Evolutionary conservation across 768 basidiomycete genomes (phyloP).

Genomic region (Suillus bovinus): DNA sequence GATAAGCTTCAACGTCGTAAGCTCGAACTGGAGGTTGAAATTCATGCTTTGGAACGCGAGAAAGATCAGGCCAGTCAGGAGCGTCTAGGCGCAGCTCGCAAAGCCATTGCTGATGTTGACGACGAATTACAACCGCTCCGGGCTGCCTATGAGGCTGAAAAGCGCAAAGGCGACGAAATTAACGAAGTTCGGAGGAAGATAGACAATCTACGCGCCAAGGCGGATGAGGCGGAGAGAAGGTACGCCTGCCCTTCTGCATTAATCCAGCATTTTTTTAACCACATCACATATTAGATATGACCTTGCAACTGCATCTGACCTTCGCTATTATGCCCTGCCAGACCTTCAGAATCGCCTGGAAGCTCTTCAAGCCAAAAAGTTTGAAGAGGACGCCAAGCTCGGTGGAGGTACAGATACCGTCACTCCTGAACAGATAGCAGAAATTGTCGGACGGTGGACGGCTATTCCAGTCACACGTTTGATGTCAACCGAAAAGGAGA

Average conservation of each 20-base stretch:
- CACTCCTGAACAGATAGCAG: slow-evolving; percentile 87
- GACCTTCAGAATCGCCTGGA: slow-evolving; percentile 78
- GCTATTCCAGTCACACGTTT: slow-evolving; percentile 87
- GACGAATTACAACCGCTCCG: slow-evolving; percentile 82
- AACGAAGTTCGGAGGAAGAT: slow-evolving; percentile 75
- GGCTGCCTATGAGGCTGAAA: slow-evolving; percentile 86
- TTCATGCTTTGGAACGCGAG: slow-evolving; percentile 92
- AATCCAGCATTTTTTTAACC: slow-evolving; percentile 15
- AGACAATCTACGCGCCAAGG: slow-evolving; percentile 89
- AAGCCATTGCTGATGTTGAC: slow-evolving; percentile 79
- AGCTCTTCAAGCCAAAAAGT: slow-evolving; percentile 70
- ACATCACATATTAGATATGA: slow-evolving; percentile 52
- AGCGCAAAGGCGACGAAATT: slow-evolving; percentile 78
- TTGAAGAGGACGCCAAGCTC: slow-evolving; percentile 58
- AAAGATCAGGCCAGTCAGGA: slow-evolving; percentile 89
- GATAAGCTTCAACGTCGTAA: slow-evolving; percentile 88
- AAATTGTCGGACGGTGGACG: slow-evolving; percentile 93
- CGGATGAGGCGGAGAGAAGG: slow-evolving; percentile 89
- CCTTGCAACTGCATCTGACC: slow-evolving; percentile 77
- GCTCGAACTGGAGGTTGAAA: slow-evolving; percentile 91
- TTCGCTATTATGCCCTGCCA: slow-evolving; percentile 90
- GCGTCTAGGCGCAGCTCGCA: slow-evolving; percentile 69
- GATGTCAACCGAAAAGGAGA: slow-evolving; percentile 89
- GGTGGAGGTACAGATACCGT: slow-evolving; percentile 66
- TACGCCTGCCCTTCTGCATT: slow-evolving; percentile 34